Base-by-base conservation (phyloP, 139 green algal species). In the Raphidocelis subcapitata region DNA sequence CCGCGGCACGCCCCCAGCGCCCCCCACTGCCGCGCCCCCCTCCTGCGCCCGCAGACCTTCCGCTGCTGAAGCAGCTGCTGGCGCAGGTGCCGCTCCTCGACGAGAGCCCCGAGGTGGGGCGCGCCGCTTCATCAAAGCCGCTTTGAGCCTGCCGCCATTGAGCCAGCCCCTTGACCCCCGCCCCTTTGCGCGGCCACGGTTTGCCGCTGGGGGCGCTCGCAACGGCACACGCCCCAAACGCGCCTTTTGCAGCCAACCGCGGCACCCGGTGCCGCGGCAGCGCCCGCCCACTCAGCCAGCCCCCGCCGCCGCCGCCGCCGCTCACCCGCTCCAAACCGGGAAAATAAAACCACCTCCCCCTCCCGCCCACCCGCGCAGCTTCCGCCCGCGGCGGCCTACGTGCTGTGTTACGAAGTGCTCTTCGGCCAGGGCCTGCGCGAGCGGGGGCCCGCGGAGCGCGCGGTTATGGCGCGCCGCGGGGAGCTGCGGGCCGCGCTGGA, bases 371-470 rank as follows among this genome's bases (percentile, higher is more conserved):
- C 41, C 8, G 8, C 41, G 69, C 69, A 76, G 69, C 32, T 76
- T 18, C 21, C 60, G 21, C 44, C 29, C 29, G 59, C 59, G 5
- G 55, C 69, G n/a, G 76, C 64, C 2, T 77, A 81, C 59, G 91
- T 97, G 18, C 82, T 97, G 15, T 49, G 54, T 0, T 95, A 92
- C 52, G 92, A 97, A 70, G 52, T 95, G 59, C 79, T 97, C 36
- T 82, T 90, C 57, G 92, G 92, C 0, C 72, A 92, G 83, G 85
- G 20, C 47, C 57, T 14, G 29, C 37, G 0, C 32, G 47, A 4
- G 8, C 44, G 1, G 26, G 62, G 49, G 2, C 29, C 3, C 10
- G 67, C 47, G 1, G 67, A 31, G 1, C 3, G 31, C 54, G 52
- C 41, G 49, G 52, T 65, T 15, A 21, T n/a, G 26, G 4, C 8